Conservation (phyloP, 768 basidiomycete species). For the Candolleomyces aberdarensis region DNA sequence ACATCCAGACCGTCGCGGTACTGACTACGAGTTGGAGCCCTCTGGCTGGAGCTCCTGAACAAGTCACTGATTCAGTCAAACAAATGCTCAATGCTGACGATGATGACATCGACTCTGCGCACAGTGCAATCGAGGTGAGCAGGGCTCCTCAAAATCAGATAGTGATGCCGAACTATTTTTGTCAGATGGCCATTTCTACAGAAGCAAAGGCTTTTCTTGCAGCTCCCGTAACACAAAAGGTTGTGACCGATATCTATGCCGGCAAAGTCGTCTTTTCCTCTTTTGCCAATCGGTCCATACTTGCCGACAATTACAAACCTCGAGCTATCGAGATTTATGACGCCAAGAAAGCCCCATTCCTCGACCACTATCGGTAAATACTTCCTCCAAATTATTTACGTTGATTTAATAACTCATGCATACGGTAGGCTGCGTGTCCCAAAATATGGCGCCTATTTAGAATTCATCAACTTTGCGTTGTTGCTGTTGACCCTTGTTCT, state of each 20-base stretch:
- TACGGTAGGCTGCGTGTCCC: slow-evolving; percentile 72
- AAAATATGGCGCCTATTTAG: slow-evolving; percentile 71
- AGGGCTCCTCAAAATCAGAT: not conserved
- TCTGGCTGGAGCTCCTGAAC: slow-evolving; percentile 67
- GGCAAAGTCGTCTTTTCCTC: slow-evolving; percentile 73
- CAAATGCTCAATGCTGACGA: slow-evolving; percentile 53
- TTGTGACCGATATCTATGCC: slow-evolving; percentile 83
- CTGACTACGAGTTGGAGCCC: slow-evolving; percentile 85
- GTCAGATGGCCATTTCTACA: slow-evolving; percentile 85
- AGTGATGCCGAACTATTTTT: not conserved
- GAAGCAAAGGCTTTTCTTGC: slow-evolving; percentile 82
- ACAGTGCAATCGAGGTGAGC: slow-evolving; percentile 84
- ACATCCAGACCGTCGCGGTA: slow-evolving; percentile 75
- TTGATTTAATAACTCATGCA: too few species aligned
- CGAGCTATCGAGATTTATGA: slow-evolving; percentile 74
- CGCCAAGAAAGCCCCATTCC: slow-evolving; percentile 59
- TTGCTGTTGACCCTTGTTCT: slow-evolving; percentile 69
- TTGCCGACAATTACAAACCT: slow-evolving; percentile 89
- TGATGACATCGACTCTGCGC: slow-evolving; percentile 60
- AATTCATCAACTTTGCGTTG: slow-evolving; percentile 73
- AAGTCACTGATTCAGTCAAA: slow-evolving; percentile 68
- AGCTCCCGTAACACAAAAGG: slow-evolving; percentile 78
- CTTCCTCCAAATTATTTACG: too few species aligned
- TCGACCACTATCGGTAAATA: slow-evolving; percentile 77
- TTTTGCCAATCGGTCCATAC: slow-evolving; percentile 63